A percentile compares a stretch with the other conserved stretches of the same genome.
Conservation (phyloP, 2,329 filamentous ascomycete genomes). For the Diaporthe longicolla region DNA sequence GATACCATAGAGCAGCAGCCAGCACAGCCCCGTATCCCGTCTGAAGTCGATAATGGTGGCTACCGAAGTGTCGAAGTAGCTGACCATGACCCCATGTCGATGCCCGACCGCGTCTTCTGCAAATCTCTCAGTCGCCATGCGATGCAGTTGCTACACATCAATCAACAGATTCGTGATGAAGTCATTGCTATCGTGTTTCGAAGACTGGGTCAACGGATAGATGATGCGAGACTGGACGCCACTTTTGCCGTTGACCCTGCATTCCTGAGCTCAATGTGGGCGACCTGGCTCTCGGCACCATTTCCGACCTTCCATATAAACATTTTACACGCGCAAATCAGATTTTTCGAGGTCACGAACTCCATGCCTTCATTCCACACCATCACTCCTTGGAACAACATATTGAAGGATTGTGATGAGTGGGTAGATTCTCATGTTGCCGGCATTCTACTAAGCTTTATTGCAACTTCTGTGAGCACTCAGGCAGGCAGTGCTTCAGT, state of each 20-base stretch:
- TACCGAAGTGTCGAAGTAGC: background rate
- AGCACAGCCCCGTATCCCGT: rapidly evolving
- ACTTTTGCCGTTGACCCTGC: rapidly evolving
- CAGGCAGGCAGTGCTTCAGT: background rate
- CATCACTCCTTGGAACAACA: too few species aligned
- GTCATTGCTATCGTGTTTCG: background rate
- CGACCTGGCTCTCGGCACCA: background rate
- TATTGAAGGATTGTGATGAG: background rate
- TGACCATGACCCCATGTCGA: too few species aligned
- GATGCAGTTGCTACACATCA: background rate
- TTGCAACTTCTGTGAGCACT: background rate
- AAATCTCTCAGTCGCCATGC: background rate
- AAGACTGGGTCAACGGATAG: background rate
- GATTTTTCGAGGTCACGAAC: background rate
- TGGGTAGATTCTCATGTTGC: background rate
- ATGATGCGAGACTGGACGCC: background rate
- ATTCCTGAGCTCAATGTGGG: background rate
- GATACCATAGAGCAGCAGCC: background rate
- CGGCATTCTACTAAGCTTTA: background rate
- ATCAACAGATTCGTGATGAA: background rate
- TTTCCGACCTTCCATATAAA: background rate
- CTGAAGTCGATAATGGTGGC: too few species aligned
- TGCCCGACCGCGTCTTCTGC: background rate
- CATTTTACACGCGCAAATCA: background rate
- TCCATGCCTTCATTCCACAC: too few species aligned